These are phyloP conservation scores for Penicillium expansum DNA, from an alignment of 2,329 filamentous ascomycete genomes.

Conservation along the genomic window DNA sequence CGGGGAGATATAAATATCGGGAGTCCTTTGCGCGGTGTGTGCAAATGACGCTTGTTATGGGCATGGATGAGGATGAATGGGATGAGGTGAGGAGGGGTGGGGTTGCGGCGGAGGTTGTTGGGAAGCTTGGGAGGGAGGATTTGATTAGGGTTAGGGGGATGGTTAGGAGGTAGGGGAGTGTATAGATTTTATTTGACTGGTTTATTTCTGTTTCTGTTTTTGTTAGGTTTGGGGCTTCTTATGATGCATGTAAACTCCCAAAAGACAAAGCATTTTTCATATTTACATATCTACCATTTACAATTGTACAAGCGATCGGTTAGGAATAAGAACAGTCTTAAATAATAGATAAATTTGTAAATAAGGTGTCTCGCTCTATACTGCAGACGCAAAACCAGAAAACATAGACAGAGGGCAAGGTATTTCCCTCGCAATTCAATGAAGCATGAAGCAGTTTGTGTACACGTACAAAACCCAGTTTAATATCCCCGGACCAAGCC, in stretches of 20 bases:
- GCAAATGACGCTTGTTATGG: conserved; percentile 82
- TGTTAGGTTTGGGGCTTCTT: background rate
- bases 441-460: background rate
- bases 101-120: conserved; percentile 52
- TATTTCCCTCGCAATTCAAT: background rate
- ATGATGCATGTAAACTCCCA: background rate
- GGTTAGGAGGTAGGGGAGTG: conserved; percentile 43
- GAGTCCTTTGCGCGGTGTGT: conserved; percentile 73
- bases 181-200: background rate
- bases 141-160: conserved; percentile 68
- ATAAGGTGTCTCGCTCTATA: conserved; percentile 2
- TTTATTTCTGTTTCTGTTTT: background rate
- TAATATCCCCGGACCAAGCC: background rate
- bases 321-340: background rate
- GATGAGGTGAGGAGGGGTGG: conserved; percentile 64
- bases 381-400: background rate
- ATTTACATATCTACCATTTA: background rate
- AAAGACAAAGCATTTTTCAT: background rate
- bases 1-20: conserved; percentile 67
- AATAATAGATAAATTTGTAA: background rate
- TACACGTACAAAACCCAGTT: conserved; percentile 1
- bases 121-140: conserved; percentile 70
- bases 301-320: background rate
- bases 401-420: background rate
- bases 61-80: conserved; percentile 97